Evolutionary conservation across 768 basidiomycete species (phyloP), one percentile per base, ranked within the genome.

Genomic region (Kwoniella newhampshirensis): DNA sequence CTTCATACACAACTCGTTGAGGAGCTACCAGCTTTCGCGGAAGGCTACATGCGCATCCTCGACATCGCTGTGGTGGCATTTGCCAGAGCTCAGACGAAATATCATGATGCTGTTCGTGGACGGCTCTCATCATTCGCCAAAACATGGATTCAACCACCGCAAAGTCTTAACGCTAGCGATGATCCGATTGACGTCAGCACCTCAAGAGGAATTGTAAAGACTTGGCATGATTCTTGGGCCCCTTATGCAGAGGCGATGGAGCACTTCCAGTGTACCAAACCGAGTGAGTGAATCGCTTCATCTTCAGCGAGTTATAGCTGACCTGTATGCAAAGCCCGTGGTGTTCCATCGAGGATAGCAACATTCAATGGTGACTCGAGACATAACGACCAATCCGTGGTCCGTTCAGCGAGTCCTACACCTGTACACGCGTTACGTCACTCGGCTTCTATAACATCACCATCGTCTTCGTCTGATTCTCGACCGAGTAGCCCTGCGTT

Each of bases 1-100:
- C 59, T 78, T 1, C 77, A 78, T 54, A 66, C 66, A 9, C 77
- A 78, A 52, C 63, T 78, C 17, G 54, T 75, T 2, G 75, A 74
- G 30, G 77, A 78, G 47, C 59, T 78, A 0, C 77, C 77, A 4
- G 46, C 60, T 1, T 74, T 76, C 41, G 30, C 77, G 20, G 71
- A 73, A 30, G 77, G 77, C 0, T 69, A 70, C 44, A 57, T 58
- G n/a, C 54, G 67, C 39, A 70, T 76, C 12, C 57, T 76, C 26
- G 76, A 74, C 42, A 27, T 74, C 0, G 62, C 70, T 25, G 9
- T 75, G 2, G 41, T 49, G 2, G 62, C 66, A 6, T 73, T 75
- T 47, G 66, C 69, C 4, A 41, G 43, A 4, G 63, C 66, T 15
- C 76, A 76, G 41, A 63, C 71, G 4, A 46, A 42, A 13, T 77